Percentiles rank a stretch among this genome's conserved stretches.
These are phyloP conservation scores for Scutellaria baicalensis DNA, from an alignment of 257 asterid species.

Conservation along the genomic window DNA sequence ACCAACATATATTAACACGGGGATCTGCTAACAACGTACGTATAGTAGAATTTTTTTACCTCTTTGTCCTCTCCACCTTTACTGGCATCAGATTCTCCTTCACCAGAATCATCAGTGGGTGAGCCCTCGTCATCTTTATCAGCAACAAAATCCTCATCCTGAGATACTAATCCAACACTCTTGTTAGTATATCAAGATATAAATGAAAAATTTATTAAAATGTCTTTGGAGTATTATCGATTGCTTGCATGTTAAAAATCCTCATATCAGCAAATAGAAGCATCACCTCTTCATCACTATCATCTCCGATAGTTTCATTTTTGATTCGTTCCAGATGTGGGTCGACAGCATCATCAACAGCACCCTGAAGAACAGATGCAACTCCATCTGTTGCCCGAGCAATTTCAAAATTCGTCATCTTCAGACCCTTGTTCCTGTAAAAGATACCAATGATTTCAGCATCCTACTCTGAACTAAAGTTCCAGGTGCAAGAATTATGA, in stretches of 20 bases:
- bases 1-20: constrained; percentile 7
- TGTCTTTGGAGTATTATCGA: no score
- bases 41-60: constrained; percentile 27
- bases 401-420: constrained; percentile 60
- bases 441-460: not conserved
- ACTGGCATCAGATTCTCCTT: constrained; percentile 69
- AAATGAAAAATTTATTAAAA: no score
- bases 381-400: constrained; percentile 41
- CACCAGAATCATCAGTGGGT: constrained; percentile 92
- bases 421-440: constrained; percentile 62
- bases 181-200: no score
- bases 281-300: constrained; percentile 66
- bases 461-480: not conserved
- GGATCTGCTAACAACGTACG: not conserved
- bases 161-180: not conserved
- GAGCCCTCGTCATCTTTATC: constrained; percentile 84
- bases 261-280: not conserved
- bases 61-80: constrained; percentile 54
- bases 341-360: constrained; percentile 68
- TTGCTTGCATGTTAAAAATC: no score
- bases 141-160: constrained; percentile 81
- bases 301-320: constrained; percentile 63
- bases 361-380: constrained; percentile 45
- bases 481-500: not conserved
- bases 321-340: constrained; percentile 77